Evolutionary conservation across 768 basidiomycete genomes (phyloP).

Genomic region (Sistotremastrum niveocremeum): DNA sequence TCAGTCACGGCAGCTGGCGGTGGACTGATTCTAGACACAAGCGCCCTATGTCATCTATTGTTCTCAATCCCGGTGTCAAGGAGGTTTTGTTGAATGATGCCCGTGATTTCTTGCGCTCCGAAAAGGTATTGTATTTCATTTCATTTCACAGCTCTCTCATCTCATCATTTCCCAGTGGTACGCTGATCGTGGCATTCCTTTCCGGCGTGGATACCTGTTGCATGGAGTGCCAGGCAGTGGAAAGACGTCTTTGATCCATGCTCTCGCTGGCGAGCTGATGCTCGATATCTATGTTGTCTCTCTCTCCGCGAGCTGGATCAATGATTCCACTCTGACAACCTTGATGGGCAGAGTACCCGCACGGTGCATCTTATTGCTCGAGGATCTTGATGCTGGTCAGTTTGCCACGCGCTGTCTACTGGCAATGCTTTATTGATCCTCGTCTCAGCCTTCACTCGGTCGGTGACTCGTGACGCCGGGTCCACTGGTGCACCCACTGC

Average conservation of each 20-base stretch:
- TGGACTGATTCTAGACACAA: slow-evolving; percentile 83
- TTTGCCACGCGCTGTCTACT: not conserved
- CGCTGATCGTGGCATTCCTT: slow-evolving; percentile 85
- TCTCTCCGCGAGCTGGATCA: slow-evolving; percentile 75
- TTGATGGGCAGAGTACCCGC: slow-evolving; percentile 82
- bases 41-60: slow-evolving; percentile 78
- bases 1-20: slow-evolving; percentile 63
- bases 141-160: not conserved
- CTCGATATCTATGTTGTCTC: slow-evolving; percentile 90
- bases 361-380: slow-evolving; percentile 74
- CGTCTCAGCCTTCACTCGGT: slow-evolving; percentile 54
- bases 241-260: slow-evolving; percentile 77
- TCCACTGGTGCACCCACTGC: slow-evolving; percentile 31
- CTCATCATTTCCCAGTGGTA: slow-evolving; percentile 48
- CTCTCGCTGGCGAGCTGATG: slow-evolving; percentile 77
- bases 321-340: slow-evolving; percentile 72
- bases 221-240: slow-evolving; percentile 79
- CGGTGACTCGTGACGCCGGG: slow-evolving; percentile 48
- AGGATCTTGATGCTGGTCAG: slow-evolving; percentile 64
- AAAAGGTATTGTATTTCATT: slow-evolving; percentile 37
- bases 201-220: slow-evolving; percentile 76
- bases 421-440: no score
- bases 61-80: slow-evolving; percentile 78
- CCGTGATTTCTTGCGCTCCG: slow-evolving; percentile 70
- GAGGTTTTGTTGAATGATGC: slow-evolving; percentile 79